These are phyloP conservation scores for Aspergillus hancockii DNA, from an alignment of 495 filamentous ascomycete species.

Conservation along the genomic window DNA sequence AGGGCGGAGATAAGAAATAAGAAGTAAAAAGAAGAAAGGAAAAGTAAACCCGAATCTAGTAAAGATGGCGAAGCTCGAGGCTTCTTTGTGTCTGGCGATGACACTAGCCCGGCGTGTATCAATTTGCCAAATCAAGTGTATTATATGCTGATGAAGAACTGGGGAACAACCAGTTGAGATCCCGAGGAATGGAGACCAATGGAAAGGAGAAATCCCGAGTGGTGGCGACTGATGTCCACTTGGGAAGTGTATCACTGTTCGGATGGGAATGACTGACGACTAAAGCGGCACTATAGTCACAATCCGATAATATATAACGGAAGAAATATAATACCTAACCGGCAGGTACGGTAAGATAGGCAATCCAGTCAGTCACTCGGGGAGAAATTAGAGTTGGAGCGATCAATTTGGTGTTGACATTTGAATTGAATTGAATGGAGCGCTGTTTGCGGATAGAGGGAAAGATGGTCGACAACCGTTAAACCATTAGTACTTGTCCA, in stretches of 20 bases:
- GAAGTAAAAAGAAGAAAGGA: slow-evolving; percentile 43
- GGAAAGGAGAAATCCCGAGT: neutral
- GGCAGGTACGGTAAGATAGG: neutral
- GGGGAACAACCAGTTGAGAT: neutral
- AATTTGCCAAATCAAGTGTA: neutral
- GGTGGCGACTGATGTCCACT: neutral
- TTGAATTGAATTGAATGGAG: no score
- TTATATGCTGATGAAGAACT: neutral
- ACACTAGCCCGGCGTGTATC: neutral
- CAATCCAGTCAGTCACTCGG: neutral
- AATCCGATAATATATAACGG: neutral
- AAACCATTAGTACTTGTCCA: neutral
- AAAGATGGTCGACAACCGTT: neutral
- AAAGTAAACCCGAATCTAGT: neutral
- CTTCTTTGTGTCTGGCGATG: slow-evolving; percentile 1
- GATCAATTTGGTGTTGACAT: neutral
- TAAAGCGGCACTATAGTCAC: neutral
- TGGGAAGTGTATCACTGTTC: neutral
- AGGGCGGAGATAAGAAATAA: slow-evolving; percentile 45
- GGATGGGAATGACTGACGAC: neutral
- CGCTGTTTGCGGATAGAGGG: neutral
- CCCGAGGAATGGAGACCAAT: neutral
- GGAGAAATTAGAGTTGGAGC: neutral
- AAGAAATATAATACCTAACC: neutral
- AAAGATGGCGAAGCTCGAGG: neutral